Conservation (phyloP, 176 grass and related monocot genomes). For the Eleusine indica region DNA sequence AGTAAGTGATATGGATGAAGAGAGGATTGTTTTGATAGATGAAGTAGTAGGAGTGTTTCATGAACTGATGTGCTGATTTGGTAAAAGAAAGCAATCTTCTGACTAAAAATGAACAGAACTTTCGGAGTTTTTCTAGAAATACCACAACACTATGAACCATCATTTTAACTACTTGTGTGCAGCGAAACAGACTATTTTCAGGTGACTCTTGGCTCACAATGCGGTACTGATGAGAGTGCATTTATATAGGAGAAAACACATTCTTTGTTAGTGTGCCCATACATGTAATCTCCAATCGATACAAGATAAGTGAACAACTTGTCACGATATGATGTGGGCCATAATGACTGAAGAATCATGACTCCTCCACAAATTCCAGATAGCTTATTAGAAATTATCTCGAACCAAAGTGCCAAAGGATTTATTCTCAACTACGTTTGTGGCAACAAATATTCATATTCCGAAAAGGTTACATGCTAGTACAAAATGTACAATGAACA, state of each 20-base stretch:
- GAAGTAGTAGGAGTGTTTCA: conserved; percentile 47
- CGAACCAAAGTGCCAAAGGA: not conserved
- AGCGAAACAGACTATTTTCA: conserved; percentile 15
- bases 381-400: conserved; percentile 12
- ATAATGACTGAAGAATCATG: conserved; percentile 26
- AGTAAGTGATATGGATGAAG: conserved; percentile 49
- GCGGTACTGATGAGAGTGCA: not conserved
- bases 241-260: conserved; percentile 27
- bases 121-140: conserved; percentile 32
- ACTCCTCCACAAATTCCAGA: conserved; percentile 16
- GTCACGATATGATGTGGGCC: conserved; percentile 4
- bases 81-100: conserved; percentile 41
- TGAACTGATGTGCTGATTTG: conserved; percentile 31
- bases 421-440: conserved; percentile 24
- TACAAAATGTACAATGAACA: conserved; percentile 21
- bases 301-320: not conserved
- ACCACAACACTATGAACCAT: conserved; percentile 30
- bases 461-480: conserved; percentile 19
- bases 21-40: conserved; percentile 53
- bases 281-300: not conserved
- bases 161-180: conserved; percentile 18
- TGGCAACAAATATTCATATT: not conserved
- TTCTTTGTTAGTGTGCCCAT: not conserved
- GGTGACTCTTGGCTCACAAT: not conserved
- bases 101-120: conserved; percentile 28